Percentiles rank a stretch among this genome's conserved stretches.
phyloP scores from a whole-genome alignment of 139 green algal genomes.

The Micromonas pusilla region DNA sequence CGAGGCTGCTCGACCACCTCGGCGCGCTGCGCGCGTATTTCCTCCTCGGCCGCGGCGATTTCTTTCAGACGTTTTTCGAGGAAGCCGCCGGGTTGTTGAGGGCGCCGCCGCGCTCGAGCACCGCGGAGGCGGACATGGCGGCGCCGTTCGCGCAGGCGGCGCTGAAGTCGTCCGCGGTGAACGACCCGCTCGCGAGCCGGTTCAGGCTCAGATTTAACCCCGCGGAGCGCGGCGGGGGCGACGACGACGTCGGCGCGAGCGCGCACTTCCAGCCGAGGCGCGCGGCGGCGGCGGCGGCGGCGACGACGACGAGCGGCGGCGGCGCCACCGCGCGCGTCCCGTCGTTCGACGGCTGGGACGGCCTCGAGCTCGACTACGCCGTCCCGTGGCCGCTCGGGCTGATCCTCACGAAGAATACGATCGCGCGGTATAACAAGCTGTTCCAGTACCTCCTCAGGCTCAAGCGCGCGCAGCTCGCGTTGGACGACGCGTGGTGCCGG shows the following conservation, averaged over 20 bases:
- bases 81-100: slow-evolving; percentile 57
- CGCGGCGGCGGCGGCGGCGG: background rate
- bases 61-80: slow-evolving; percentile 70
- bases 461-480: background rate
- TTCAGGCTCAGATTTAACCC: background rate
- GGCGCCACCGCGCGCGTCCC: slow-evolving; percentile 35
- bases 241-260: background rate
- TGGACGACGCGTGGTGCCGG: background rate
- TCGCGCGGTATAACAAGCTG: slow-evolving; percentile 8
- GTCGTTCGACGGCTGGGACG: slow-evolving; percentile 67
- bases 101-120: slow-evolving; percentile 44
- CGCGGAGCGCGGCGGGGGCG: background rate
- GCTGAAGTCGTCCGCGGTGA: background rate
- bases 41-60: slow-evolving; percentile 69
- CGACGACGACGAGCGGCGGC: background rate
- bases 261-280: background rate
- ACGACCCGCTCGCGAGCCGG: background rate
- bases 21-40: slow-evolving; percentile 65
- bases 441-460: slow-evolving; percentile 22
- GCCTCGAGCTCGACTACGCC: slow-evolving; percentile 54
- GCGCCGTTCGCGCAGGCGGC: slow-evolving; percentile 48
- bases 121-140: slow-evolving; percentile 54
- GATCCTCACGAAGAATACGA: slow-evolving; percentile 53
- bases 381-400: slow-evolving; percentile 76
- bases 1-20: slow-evolving; percentile 64